These are phyloP conservation scores for Trypanosoma avium DNA, from an alignment of 208 protist species.

Conservation along the genomic window DNA sequence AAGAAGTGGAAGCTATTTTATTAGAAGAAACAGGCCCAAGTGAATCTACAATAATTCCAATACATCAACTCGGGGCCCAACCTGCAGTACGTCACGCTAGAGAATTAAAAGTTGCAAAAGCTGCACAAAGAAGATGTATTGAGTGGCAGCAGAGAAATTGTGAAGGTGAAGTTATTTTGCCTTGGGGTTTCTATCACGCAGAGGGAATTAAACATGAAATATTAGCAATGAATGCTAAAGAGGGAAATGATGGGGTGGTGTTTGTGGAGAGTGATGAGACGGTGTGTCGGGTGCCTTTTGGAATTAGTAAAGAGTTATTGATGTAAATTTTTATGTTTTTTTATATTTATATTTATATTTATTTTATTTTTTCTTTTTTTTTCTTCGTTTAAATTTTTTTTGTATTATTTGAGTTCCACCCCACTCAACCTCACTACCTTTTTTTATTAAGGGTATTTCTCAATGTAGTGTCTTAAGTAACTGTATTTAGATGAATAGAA, in stretches of 20 bases:
- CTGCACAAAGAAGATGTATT: conserved; percentile 64
- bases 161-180: conserved; percentile 85
- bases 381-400: too few relatives aligned
- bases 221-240: conserved; percentile 47
- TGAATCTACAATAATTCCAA: conserved; percentile 32
- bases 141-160: conserved; percentile 66
- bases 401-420: too few relatives aligned
- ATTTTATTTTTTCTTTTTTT: too few relatives aligned
- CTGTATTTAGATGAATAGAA: too few relatives aligned
- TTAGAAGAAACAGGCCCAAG: conserved; percentile 46
- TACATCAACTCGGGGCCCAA: conserved; percentile 63
- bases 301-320: conserved; percentile 73
- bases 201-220: conserved; percentile 82
- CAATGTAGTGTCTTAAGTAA: too few relatives aligned
- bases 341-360: background rate
- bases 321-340: conserved; percentile 14
- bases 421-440: too few relatives aligned
- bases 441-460: too few relatives aligned
- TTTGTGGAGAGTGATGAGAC: conserved; percentile 74
- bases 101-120: conserved; percentile 72
- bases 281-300: conserved; percentile 73
- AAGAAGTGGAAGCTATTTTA: conserved; percentile 73
- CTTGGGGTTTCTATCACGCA: conserved; percentile 87
- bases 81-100: conserved; percentile 65
- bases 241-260: conserved; percentile 32